These are phyloP conservation scores for Macroventuria anomochaeta DNA, from an alignment of 2,329 filamentous ascomycete genomes.

Conservation along the genomic window DNA sequence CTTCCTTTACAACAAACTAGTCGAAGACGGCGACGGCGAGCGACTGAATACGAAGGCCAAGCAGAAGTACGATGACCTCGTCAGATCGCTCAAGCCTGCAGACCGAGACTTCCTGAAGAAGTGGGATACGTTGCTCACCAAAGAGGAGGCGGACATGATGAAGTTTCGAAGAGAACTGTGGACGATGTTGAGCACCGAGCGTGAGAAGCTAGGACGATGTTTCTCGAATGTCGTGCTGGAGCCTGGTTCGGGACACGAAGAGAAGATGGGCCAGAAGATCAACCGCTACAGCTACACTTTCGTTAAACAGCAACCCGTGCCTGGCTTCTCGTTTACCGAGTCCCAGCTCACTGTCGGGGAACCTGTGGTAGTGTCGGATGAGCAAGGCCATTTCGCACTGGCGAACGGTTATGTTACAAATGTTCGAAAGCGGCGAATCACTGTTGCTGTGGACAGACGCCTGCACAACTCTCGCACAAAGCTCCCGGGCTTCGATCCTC, in stretches of 20 bases:
- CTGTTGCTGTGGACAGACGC: slow-evolving; percentile 86
- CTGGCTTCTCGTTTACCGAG: slow-evolving; percentile 83
- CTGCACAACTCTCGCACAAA: slow-evolving; percentile 85
- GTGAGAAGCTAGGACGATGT: slow-evolving; percentile 86
- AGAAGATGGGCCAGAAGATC: slow-evolving; percentile 76
- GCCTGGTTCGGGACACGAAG: slow-evolving; percentile 74
- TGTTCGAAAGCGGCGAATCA: slow-evolving; percentile 76
- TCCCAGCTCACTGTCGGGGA: slow-evolving; percentile 88
- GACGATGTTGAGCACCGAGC: slow-evolving; percentile 91
- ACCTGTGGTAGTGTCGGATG: slow-evolving; percentile 94
- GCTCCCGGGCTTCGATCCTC: slow-evolving; percentile 75
- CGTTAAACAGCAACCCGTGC: slow-evolving; percentile 67
- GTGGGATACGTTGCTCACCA: slow-evolving; percentile 92
- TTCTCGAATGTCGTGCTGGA: slow-evolving; percentile 88
- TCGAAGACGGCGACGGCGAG: slow-evolving; percentile 82
- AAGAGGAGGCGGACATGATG: slow-evolving; percentile 90
- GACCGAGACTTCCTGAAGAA: slow-evolving; percentile 89
- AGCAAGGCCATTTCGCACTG: slow-evolving; percentile 91
- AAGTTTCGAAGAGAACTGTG: slow-evolving; percentile 89
- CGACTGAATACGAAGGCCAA: slow-evolving; percentile 81
- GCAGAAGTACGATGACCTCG: slow-evolving; percentile 80
- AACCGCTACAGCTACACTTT: slow-evolving; percentile 91
- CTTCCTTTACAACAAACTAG: slow-evolving; percentile 91
- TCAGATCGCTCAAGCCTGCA: slow-evolving; percentile 74
- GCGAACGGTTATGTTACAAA: slow-evolving; percentile 89